phyloP scores from a whole-genome alignment of 805 yeast species.

The Saccharomycopsis synnaedendra region DNA sequence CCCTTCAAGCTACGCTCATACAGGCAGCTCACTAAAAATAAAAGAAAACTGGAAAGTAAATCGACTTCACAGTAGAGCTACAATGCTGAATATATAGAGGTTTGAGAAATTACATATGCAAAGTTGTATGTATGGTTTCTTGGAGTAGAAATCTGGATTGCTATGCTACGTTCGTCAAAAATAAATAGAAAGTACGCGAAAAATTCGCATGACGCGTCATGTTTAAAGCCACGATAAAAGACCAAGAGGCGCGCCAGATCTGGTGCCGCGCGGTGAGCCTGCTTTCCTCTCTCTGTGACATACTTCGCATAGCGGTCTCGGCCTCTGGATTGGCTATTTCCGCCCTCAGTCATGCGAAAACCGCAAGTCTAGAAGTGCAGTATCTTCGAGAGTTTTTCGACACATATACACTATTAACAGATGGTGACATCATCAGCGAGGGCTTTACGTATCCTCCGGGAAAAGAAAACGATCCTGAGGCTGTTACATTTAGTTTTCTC shows the following conservation, averaged over 20 bases:
- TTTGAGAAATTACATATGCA: no score
- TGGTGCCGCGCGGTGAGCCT: conserved; percentile 11
- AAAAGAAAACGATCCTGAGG: neutral
- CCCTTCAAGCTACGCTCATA: no score
- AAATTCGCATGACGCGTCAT: neutral
- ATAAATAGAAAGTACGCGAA: no score
- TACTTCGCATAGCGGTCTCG: conserved; percentile 8
- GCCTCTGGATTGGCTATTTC: conserved; percentile 3
- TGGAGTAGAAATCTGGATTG: no score
- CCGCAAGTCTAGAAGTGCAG: conserved; percentile 5
- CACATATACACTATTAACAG: neutral
- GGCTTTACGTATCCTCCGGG: conserved; percentile 6
- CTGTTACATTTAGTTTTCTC: conserved; percentile 7
- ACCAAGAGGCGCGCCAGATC: conserved; percentile 5
- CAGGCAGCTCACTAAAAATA: no score
- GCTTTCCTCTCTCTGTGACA: conserved; percentile 7
- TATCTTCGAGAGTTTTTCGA: conserved; percentile 9
- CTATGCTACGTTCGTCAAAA: no score
- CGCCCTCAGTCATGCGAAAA: conserved; percentile 9
- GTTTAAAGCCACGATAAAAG: conserved; percentile 10
- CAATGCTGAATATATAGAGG: no score
- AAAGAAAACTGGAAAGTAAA: no score
- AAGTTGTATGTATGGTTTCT: no score
- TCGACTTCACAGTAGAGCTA: no score
- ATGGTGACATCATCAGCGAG: neutral